Percentiles rank a stretch among this genome's conserved stretches.
Conservation (phyloP, 192 early-diverging fungal genomes). For the Coemansia sp. region DNA sequence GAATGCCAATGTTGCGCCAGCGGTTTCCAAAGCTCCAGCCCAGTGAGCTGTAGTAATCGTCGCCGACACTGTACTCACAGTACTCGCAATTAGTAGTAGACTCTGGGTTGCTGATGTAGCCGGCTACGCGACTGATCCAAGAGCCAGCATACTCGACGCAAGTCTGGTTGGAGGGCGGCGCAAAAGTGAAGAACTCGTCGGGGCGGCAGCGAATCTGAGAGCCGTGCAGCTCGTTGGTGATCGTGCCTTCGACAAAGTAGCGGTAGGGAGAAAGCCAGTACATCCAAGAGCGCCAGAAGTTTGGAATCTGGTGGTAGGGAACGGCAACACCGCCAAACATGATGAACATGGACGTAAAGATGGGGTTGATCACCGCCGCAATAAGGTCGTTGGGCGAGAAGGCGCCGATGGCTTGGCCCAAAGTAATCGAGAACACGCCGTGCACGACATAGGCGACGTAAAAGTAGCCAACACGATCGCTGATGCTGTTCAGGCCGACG, state of each 20-base stretch:
- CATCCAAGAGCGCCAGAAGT: slow-evolving; percentile 64
- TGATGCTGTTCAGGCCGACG: slow-evolving; percentile 52
- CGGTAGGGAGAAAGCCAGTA: slow-evolving; percentile 63
- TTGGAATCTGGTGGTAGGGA: slow-evolving; percentile 56
- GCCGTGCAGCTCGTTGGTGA: slow-evolving; percentile 58
- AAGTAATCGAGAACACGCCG: slow-evolving; percentile 51
- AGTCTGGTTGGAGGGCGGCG: slow-evolving; percentile 46
- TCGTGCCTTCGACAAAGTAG: slow-evolving; percentile 62
- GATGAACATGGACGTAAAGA: slow-evolving; percentile 59
- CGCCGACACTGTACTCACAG: slow-evolving; percentile 49
- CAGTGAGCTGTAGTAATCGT: slow-evolving; percentile 31
- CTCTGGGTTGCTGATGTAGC: slow-evolving; percentile 51
- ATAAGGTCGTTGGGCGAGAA: slow-evolving; percentile 56
- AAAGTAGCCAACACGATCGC: slow-evolving; percentile 60
- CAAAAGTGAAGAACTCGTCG: slow-evolving; percentile 47
- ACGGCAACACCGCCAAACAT: slow-evolving; percentile 65
- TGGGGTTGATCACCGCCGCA: slow-evolving; percentile 58
- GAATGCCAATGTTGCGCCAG: slow-evolving; percentile 63
- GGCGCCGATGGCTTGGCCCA: slow-evolving; percentile 60
- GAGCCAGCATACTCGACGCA: slow-evolving; percentile 52
- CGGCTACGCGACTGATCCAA: slow-evolving; percentile 32
- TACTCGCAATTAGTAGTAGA: slow-evolving; percentile 51
- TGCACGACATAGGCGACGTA: slow-evolving; percentile 56
- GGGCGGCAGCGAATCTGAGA: slow-evolving; percentile 47
- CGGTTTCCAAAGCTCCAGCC: slow-evolving; percentile 58